Evolutionary conservation across 352 stramenopile genomes (phyloP).

Genomic region (Peronospora belbahrii): DNA sequence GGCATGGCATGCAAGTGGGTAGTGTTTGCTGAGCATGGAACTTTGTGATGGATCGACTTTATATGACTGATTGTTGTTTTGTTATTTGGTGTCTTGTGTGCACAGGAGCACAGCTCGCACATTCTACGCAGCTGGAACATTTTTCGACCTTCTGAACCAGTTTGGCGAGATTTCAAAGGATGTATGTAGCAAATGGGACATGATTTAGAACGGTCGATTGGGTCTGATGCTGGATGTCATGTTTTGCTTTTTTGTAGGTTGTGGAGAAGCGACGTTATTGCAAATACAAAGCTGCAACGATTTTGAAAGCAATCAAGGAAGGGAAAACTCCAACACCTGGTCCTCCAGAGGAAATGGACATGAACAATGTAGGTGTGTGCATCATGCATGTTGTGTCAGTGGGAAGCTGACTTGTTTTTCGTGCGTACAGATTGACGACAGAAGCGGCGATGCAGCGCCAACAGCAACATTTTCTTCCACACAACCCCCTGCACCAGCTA

Average conservation of each 20-base stretch:
- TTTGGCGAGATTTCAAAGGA: conserved; percentile 86
- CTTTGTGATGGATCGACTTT: neutral
- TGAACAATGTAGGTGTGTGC: conserved; percentile 26
- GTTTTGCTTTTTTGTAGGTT: conserved; percentile 36
- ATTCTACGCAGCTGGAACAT: conserved; percentile 94
- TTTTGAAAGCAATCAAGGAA: conserved; percentile 94
- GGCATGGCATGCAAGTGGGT: conserved; percentile 84
- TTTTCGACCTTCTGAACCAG: conserved; percentile 95
- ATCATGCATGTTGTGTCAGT: neutral
- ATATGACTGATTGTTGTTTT: neutral
- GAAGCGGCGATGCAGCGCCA: conserved; percentile 4
- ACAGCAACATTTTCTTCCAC: conserved; percentile 2
- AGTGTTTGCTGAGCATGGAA: neutral
- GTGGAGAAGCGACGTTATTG: conserved; percentile 89
- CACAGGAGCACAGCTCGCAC: conserved; percentile 87
- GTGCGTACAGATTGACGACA: conserved; percentile 12
- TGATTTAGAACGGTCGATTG: neutral
- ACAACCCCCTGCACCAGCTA: conserved; percentile 14
- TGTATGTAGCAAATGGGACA: conserved; percentile 27
- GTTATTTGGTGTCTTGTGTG: neutral
- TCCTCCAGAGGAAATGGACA: conserved; percentile 44
- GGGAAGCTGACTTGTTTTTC: neutral
- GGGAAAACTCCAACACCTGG: conserved; percentile 76
- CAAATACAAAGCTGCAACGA: conserved; percentile 94
- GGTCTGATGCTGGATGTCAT: conserved; percentile 2